phyloP scores from a whole-genome alignment of 495 filamentous ascomycete genomes.

The Elasticomyces elasticus region DNA sequence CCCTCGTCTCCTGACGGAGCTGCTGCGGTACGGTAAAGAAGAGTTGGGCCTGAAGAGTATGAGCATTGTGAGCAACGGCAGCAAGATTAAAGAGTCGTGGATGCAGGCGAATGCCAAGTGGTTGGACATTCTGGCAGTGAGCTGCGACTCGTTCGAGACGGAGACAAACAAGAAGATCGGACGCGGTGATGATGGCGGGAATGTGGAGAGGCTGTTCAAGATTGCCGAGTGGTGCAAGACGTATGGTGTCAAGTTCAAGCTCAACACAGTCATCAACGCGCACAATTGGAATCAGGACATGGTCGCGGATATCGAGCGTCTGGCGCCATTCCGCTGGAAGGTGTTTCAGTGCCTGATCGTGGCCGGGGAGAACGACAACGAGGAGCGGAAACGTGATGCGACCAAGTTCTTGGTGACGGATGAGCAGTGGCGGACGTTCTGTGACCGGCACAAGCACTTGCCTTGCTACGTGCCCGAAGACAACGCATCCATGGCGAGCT shows the following conservation, averaged over 20 bases:
- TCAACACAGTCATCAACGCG: constrained; percentile 48
- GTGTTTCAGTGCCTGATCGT: constrained; percentile 48
- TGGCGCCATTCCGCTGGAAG: constrained; percentile 48
- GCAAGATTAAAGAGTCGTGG: constrained; percentile 38
- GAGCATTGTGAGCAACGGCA: constrained; percentile 47
- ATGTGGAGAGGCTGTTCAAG: constrained; percentile 36
- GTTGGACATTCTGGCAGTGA: constrained; percentile 47
- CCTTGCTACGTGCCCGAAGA: constrained; percentile 39
- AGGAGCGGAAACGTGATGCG: constrained; percentile 37
- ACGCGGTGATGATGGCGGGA: constrained; percentile 35
- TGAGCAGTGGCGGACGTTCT: constrained; percentile 40
- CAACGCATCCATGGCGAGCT: constrained; percentile 44
- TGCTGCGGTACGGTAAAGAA: constrained; percentile 43
- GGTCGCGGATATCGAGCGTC: constrained; percentile 33
- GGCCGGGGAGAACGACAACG: constrained; percentile 45
- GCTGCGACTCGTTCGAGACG: constrained; percentile 49
- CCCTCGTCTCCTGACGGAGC: constrained; percentile 36
- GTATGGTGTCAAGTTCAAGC: constrained; percentile 46
- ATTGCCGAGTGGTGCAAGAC: constrained; percentile 39
- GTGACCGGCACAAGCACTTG: constrained; percentile 37
- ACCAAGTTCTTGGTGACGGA: constrained; percentile 41
- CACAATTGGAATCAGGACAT: constrained; percentile 48
- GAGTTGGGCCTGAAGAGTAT: constrained; percentile 42
- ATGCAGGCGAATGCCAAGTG: constrained; percentile 34
- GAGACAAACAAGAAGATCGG: constrained; percentile 45